Percentiles rank a stretch among this genome's conserved stretches.
Evolutionary conservation across 768 basidiomycete genomes (phyloP).

Genomic region (Cystofilobasidium macerans): DNA sequence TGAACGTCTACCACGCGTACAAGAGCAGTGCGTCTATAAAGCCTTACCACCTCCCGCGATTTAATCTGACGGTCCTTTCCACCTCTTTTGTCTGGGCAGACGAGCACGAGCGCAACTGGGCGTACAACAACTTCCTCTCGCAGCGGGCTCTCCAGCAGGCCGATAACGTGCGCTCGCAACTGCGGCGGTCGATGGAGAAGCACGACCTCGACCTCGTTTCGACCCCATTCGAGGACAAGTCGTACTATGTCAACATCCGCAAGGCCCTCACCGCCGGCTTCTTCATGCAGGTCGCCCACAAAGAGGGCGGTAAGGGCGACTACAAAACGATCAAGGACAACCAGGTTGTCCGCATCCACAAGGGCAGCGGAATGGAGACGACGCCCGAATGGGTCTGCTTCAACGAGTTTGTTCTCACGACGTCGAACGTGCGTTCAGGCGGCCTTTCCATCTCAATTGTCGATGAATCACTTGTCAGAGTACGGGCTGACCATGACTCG

Average conservation of each 20-base stretch:
- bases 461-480: no score
- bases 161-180: conserved; percentile 81
- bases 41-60: no score
- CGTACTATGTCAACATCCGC: conserved; percentile 57
- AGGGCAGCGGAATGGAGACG: conserved; percentile 24
- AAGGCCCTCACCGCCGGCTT: conserved; percentile 80
- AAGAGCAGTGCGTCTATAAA: conserved; percentile 51
- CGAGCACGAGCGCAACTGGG: conserved; percentile 69
- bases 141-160: conserved; percentile 73
- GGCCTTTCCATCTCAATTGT: background rate
- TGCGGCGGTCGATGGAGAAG: conserved; percentile 80
- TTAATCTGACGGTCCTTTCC: background rate
- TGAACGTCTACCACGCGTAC: conserved; percentile 93
- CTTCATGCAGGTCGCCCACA: conserved; percentile 97
- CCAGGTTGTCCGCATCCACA: conserved; percentile 27
- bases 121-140: conserved; percentile 81
- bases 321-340: conserved; percentile 93
- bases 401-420: conserved; percentile 91
- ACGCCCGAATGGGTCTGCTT: conserved; percentile 53
- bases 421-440: conserved; percentile 41
- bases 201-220: conserved; percentile 68
- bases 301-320: conserved; percentile 74
- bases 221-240: conserved; percentile 53
- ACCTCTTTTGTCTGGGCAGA: conserved; percentile 42
- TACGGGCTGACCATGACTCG: no score